Evolutionary conservation across 768 basidiomycete genomes (phyloP), one percentile per base, ranked within the genome.

Genomic region (Postia placenta): DNA sequence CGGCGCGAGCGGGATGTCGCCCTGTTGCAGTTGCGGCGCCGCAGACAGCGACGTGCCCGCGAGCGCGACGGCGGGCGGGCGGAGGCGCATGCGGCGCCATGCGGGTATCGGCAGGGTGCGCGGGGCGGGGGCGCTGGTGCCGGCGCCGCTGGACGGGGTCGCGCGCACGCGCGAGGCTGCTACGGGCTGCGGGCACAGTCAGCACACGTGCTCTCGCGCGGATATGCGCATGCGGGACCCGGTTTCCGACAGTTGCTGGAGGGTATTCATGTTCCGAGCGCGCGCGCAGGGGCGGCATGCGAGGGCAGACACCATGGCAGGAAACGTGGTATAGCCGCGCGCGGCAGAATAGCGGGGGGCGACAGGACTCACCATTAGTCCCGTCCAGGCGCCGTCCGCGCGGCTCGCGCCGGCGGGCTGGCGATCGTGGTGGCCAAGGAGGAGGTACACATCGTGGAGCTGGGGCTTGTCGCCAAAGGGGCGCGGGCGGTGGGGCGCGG

Each of bases 381-480:
- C 24, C 55, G 55, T 56, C 38, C 49, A 49, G 27, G 30, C 40
- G 43, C 42, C 38, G 17, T 40, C 48, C 42, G 14, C 20, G 53
- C 50, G 12, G 27, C 20, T 42, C 35, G 30, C 53, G 28, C 37
- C 53, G 27, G 9, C 26, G 28, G 17, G n/a, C 49, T 23, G 23
- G 45, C 35, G 12, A n/a, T 50, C 42, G 40, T 47, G 19, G 51
- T 11, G 24, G 37, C n/a, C 5, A 23, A 33, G n/a, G 30, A 42
- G 28, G 9, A 57, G 22, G 5, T 68, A 71, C 7, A 73, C 71
- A 30, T 79, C 75, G 68, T 70, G 78, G 60, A 80, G 58, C 36
- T 56, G 56, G 11, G 80, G 80, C 52, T 74, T 76, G 56, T 70
- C 69, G 22, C 66, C 67, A 17, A 74, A 54, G 26, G 73, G 66